Conservation (phyloP, 371 early-diverging fungal genomes). For the Lichtheimia hyalospora region DNA sequence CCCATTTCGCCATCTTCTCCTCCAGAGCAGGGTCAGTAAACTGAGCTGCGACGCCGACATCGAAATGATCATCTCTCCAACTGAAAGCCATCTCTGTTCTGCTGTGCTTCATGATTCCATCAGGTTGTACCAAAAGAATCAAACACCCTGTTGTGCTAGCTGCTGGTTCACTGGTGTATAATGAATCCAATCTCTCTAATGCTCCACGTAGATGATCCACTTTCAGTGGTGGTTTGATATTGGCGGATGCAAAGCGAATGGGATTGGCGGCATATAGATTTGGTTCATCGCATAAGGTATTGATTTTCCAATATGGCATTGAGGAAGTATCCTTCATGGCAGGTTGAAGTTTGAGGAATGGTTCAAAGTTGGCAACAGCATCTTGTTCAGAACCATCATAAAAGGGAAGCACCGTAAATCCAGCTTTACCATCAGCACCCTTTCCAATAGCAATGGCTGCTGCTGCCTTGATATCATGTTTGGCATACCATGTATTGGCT, state of each 20-base stretch:
- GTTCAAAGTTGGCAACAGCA: constrained; percentile 19
- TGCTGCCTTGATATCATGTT: constrained; percentile 23
- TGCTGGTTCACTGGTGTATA: constrained; percentile 16
- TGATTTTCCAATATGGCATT: constrained; percentile 29
- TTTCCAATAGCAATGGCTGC: constrained; percentile 23
- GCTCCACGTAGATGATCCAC: constrained; percentile 17
- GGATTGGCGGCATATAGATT: constrained; percentile 7
- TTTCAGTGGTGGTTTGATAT: constrained; percentile 15
- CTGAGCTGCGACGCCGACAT: constrained; percentile 23
- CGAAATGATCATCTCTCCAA: constrained; percentile 31
- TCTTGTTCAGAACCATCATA: constrained; percentile 24
- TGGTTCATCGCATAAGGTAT: constrained; percentile 19
- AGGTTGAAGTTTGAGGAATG: constrained; percentile 15
- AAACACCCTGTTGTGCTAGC: constrained; percentile 17
- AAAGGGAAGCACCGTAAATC: constrained; percentile 19
- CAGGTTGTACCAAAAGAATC: constrained; percentile 22
- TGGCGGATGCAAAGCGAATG: constrained; percentile 30
- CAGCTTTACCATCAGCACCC: constrained; percentile 19
- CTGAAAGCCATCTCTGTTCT: constrained; percentile 25
- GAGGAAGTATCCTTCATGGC: constrained; percentile 2
- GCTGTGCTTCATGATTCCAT: constrained; percentile 19
- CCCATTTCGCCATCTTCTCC: constrained; percentile 18
- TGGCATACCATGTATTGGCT: constrained; percentile 25
- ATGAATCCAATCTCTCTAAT: constrained; percentile 11
- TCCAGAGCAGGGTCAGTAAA: constrained; percentile 15